Evolutionary conservation across 306 rosid genomes (phyloP), one percentile per base, ranked within the genome.

Genomic region (Cicer pinnatifidum): DNA sequence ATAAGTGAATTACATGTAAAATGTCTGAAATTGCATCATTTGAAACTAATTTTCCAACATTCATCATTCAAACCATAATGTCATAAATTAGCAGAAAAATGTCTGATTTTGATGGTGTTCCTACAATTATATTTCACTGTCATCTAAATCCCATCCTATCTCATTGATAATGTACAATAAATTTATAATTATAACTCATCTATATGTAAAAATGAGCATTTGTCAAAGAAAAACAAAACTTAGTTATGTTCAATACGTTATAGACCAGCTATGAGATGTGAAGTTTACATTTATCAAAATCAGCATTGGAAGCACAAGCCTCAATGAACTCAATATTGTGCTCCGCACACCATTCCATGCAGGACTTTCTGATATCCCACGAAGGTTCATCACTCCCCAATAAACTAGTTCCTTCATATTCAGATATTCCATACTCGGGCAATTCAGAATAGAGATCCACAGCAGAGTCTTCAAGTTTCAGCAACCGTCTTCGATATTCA

Each of bases 281-380:
- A 69, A 71, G 63, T 9, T 72, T 87, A 93, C 98, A 89, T 81
- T 85, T 86, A 85, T 93, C 97, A 73, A 89, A 93, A 78, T 88
- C 93, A 11, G 86, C 75, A 80, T 85, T 91, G 15, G 91, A 89
- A 60, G 93, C 97, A 80, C 97, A 93, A 58, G 96, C 90, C 85
- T 90, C 97, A 6, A 93, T 68, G 75, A 83, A 91, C 87, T 93
- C 98, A 11, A 91, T 91, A 77, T 86, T 88, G 71, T 81, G 84
- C 65, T 89, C 91, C 64, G 82, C 74, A 78, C 96, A 93, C 97
- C 98, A 91, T 67, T 88, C 90, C 80, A 84, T 59, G 82, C 89
- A 91, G 4, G 93, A 82, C 60, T 81, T 85, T 78, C 88, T 84
- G 45, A 83, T 78, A 76, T 86, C 87, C 82, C 86, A 78, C 0